A percentile compares a stretch with the other conserved stretches of the same genome.
Conservation (phyloP, 2,329 filamentous ascomycete genomes). For the Fusarium scirpi region DNA sequence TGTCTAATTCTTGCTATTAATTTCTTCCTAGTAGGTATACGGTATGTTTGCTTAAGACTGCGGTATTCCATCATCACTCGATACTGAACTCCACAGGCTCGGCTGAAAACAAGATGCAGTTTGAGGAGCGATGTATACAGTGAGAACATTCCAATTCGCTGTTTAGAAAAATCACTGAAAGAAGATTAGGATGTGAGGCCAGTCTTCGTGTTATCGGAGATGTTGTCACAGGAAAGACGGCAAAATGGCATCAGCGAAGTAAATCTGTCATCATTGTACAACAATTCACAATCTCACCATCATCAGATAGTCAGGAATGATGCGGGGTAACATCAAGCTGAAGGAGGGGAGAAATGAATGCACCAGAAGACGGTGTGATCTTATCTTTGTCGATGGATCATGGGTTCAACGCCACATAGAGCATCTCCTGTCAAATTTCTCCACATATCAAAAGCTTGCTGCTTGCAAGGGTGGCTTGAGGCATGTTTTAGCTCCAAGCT, state of each 20-base stretch:
- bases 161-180: too few relatives aligned
- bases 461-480: background rate
- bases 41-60: background rate
- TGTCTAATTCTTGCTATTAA: background rate
- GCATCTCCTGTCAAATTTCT: background rate
- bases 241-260: background rate
- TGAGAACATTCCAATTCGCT: background rate
- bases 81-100: background rate
- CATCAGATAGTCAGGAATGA: background rate
- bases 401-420: background rate
- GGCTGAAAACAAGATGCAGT: background rate
- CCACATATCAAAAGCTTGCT: background rate
- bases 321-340: background rate
- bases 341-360: background rate
- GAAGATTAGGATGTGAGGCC: background rate
- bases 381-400: background rate
- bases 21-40: background rate
- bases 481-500: background rate
- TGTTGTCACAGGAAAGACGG: background rate
- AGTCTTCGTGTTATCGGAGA: background rate
- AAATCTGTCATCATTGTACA: background rate
- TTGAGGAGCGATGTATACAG: background rate
- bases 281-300: background rate
- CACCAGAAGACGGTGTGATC: background rate
- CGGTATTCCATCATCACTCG: fast-evolving